Conservation (phyloP, 2,329 filamentous ascomycete species). For the Sclerotinia spermophila region DNA sequence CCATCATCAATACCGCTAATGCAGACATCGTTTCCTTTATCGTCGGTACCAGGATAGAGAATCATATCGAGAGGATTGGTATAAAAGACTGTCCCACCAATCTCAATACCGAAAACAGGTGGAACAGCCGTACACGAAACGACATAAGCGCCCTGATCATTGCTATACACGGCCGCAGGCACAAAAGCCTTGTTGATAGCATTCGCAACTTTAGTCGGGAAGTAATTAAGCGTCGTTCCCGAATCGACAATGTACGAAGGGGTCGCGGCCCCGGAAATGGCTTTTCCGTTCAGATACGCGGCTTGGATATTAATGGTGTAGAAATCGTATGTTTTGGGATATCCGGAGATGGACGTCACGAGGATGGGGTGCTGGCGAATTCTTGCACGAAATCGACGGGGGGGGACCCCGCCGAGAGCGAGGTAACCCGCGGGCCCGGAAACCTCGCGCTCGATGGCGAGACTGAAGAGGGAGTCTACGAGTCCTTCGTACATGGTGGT, state of each 20-base stretch:
- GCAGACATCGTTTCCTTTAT: slow-evolving; percentile 31
- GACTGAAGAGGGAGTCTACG: slow-evolving; percentile 45
- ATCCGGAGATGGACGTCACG: slow-evolving; percentile 26
- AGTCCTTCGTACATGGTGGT: slow-evolving; percentile 45
- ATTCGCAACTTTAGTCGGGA: slow-evolving; percentile 39
- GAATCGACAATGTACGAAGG: slow-evolving; percentile 40
- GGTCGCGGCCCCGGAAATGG: slow-evolving; percentile 10
- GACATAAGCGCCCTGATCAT: slow-evolving; percentile 36
- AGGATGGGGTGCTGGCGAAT: slow-evolving; percentile 26
- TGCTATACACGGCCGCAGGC: slow-evolving; percentile 41
- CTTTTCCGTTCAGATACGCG: slow-evolving; percentile 16
- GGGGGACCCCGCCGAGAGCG: slow-evolving; percentile 47
- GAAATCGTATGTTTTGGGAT: slow-evolving; percentile 24
- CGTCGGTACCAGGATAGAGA: slow-evolving; percentile 23
- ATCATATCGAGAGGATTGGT: slow-evolving; percentile 37
- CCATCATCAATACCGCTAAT: slow-evolving; percentile 37
- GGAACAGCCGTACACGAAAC: slow-evolving; percentile 43
- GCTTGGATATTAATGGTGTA: slow-evolving; percentile 27
- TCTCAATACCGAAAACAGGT: slow-evolving; percentile 42
- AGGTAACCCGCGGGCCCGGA: slow-evolving; percentile 42
- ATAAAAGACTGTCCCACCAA: slow-evolving; percentile 39
- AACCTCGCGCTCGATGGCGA: slow-evolving; percentile 43
- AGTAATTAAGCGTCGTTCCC: slow-evolving; percentile 42
- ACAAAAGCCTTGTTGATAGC: slow-evolving; percentile 42
- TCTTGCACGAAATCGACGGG: slow-evolving; percentile 37